Base-by-base conservation (phyloP, 495 filamentous ascomycete species). In the Trypethelium eluteriae region DNA sequence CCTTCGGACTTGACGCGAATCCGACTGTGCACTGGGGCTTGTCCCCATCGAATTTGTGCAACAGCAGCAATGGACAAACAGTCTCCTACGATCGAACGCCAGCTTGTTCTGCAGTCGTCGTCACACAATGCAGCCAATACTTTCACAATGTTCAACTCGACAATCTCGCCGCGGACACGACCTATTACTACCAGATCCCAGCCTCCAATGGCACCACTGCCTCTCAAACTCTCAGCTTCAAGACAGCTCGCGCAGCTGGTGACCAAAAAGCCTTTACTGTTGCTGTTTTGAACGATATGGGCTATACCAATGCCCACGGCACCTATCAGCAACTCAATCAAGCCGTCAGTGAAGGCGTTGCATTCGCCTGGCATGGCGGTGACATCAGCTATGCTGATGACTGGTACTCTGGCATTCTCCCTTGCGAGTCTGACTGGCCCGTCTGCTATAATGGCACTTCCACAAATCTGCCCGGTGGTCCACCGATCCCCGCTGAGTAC, bases 381-480 rank as follows among this genome's bases (percentile, higher is more conserved):
- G 80, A 82, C 59, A 70, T 82, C 62, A 76, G 74, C 62, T 82
- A 82, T 64, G 80, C 80, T 25, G 80, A 81, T 69, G 78, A 81
- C 64, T 80, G 79, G 78, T 82, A 78, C 53, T 79, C 77, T 25
- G 81, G 81, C 12, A 79, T 83, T 56, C 72, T 84, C 36, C 78
- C 81, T 38, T 84, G 81, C 66, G 76, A 70, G 53, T 67, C 73
- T 62, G 72, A 76, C 69, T 84, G 81, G 81, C 78, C 79, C 2
- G 79, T 84, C 9, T 84, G 81, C 75, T 84, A 82, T 68, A 83
- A 83, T 66, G 81, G 81, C 41, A 77, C 80, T 9, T 75, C 71
- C 46, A 79, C 71, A 46, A 56, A 68, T 62, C 72, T 82, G 9
- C 79, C 79, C 11, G 75, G 74, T 10, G 75, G 72, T 6, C 63